Base-by-base conservation (phyloP, 352 stramenopile genomes). In the Phytophthora tentaculata region DNA sequence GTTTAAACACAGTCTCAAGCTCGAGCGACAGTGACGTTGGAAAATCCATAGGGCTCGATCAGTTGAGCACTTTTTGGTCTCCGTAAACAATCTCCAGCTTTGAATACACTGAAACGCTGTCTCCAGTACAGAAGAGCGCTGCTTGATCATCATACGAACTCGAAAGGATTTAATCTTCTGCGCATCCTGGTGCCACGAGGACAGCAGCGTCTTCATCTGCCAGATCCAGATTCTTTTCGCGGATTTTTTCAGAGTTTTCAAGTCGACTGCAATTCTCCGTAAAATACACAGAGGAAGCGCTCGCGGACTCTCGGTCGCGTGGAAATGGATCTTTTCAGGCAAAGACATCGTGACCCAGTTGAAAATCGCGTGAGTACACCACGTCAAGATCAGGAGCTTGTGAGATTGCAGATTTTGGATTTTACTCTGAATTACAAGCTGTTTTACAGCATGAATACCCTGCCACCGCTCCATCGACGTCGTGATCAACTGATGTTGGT, bases 391-490 rank as follows among this genome's bases (percentile, higher is more conserved):
- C 0, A 67, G 51, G 7, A 77, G 72, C 0, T 64, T 64, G 13
- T 35, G 58, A 19, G 75, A 39, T 1, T 62, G 63, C 6, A 74
- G 2, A 32, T 81, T 60, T 1, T 77, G 72, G 0, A 57, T 26
- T 29, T 74, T 75, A 23, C 61, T 65, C 6, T 76, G 61, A 3
- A 69, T 54, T 8, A 74, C 60, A 6, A 88, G 70, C 0, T 65
- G 60, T 7, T 78, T 73, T 23, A 88, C 70, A 0, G 32, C 62
- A 19, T 76, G 67, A 14, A 75, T 61, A 9, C 75, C 77, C 41
- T 65, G 77, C 81, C 78, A 90, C 49, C 79, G 68, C 54, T 88
- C 74, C 17, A 88, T 82, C 7, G 53, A 64, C 4, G 59, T 78
- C 19, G 71, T 73, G 3, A 91, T 52, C n/a, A 77, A 41, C 37